Evolutionary conservation across 768 basidiomycete species (phyloP), one percentile per base, ranked within the genome.

Genomic region (Leccinum incarnatum): DNA sequence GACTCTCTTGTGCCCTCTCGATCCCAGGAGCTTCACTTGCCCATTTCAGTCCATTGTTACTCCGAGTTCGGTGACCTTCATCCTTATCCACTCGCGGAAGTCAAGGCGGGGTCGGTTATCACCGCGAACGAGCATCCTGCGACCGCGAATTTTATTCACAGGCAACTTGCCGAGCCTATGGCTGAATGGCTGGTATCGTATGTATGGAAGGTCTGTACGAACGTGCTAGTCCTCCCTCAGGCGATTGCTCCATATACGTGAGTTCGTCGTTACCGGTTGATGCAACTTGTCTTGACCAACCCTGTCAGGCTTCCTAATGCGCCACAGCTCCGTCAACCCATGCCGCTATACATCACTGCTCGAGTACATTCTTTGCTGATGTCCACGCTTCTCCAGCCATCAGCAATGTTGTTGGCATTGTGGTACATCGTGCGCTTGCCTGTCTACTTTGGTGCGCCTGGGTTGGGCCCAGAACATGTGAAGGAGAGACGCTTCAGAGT

Each of bases 401-500:
- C 90, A 7, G 91, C 87, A 30, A 81, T 91, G 49, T 79, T 92
- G 60, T 76, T 93, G 54, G 87, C 89, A 3, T 62, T 93, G 48
- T 92, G 91, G 90, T 93, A 93, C 69, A 90, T 93, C 54, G 83
- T 84, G 37, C 86, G 84, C 51, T 78, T 93, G 19, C 91, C 91
- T 10, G 82, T 89, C 11, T 87, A 81, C 67, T 83, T 89, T 64
- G 81, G 79, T 25, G 81, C 79, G 3, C 72, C 78, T 42, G 72
- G 76, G 21, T 76, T 87, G 51, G 77, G 79, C 42, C 64, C 76
- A 15, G 86, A 86, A 59, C 77, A 79, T 45, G 73, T 73, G 36
- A 87, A 86, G 65, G 88, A 88, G 66, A 75, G 75, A 47, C 80
- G 77, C 8, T 91, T 93, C 71, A 82, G 88, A 67, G 76, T 74